Base-by-base conservation (phyloP, 2,329 filamentous ascomycete species). In the Pseudopithomyces chartarum region DNA sequence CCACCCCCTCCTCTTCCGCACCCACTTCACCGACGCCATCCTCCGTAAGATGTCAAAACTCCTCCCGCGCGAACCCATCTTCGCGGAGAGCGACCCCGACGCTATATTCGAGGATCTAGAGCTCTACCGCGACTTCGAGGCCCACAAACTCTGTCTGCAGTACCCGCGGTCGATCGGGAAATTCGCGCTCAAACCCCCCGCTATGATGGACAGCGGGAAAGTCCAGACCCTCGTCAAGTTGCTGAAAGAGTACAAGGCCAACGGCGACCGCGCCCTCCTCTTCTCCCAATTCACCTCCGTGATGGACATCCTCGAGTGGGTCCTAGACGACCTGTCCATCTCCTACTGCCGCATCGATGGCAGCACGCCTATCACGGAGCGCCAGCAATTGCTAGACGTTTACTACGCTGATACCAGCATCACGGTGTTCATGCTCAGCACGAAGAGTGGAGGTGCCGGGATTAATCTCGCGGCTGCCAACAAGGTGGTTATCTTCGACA, bases 401-500 rank as follows among this genome's bases (percentile, higher is more conserved):
- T 99, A 96, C 81, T 89, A 92, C 66, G 79, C 85, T 2, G 85
- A 96, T 69, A 78, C 83, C 0, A 82, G 84, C 2, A 96, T 98
- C 51, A 89, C 92, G 0, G 92, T 96, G 0, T 99, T 99, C 76
- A 84, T 99, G 62, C 85, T 99, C 6, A 95, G 91, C 1, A 99
- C 95, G 0, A 94, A 92, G 58, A 93, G 94, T 0, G 95, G 95
- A 51, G 95, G 95, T n/a, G 95, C 94, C 0, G 95, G 95, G 39
- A 96, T 99, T 79, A 99, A 99, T 76, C 79, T 99, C 53, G 95
- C 94, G 7, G 91, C 90, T 34, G 95, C 95, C 4, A 98, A 98
- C 80, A 98, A 97, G 78, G 94, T 99, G 65, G 87, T 99, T 76
- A 95, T 99, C 69, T 97, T 98, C 73, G 95, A 99, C 76, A 90